Percentiles rank a stretch among this genome's conserved stretches.
Evolutionary conservation across 768 basidiomycete genomes (phyloP).

Genomic region (Scleroderma bovista): DNA sequence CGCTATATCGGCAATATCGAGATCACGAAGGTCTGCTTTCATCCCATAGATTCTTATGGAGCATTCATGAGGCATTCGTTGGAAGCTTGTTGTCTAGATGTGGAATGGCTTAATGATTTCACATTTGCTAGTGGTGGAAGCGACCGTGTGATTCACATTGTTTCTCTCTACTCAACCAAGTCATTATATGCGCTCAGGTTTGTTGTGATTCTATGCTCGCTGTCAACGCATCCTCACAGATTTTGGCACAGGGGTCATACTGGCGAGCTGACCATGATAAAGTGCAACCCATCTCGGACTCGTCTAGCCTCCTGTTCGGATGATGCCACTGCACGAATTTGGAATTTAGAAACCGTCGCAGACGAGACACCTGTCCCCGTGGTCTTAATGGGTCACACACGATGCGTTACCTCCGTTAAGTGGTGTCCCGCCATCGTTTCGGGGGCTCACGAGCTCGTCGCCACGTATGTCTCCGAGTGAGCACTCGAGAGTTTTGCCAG

Average conservation of each 20-base stretch:
- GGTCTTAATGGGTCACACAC: constrained; percentile 57
- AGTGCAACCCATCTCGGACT: constrained; percentile 59
- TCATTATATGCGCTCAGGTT: constrained; percentile 63
- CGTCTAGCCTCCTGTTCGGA: constrained; percentile 79
- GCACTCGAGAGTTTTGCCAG: not conserved
- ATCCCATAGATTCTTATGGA: not conserved
- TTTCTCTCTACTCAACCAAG: constrained; percentile 45
- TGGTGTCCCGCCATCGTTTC: constrained; percentile 59
- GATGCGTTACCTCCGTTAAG: constrained; percentile 57
- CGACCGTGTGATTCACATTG: constrained; percentile 57
- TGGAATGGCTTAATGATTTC: constrained; percentile 71
- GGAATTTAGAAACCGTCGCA: constrained; percentile 52
- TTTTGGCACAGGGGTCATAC: constrained; percentile 53
- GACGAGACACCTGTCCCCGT: constrained; percentile 21
- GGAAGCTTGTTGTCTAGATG: constrained; percentile 73
- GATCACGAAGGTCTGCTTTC: constrained; percentile 53
- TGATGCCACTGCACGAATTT: constrained; percentile 72
- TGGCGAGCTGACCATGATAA: constrained; percentile 75
- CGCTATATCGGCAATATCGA: constrained; percentile 56
- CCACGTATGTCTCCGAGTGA: constrained; percentile 50
- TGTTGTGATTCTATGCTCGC: constrained; percentile 20
- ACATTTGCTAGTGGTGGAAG: constrained; percentile 73
- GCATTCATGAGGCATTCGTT: constrained; percentile 9
- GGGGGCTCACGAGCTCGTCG: constrained; percentile 55
- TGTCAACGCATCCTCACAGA: not conserved